A percentile compares a stretch with the other conserved stretches of the same genome.
These are phyloP conservation scores for Yarrowia yakushimensis DNA, from an alignment of 805 yeast genomes.

Conservation along the genomic window DNA sequence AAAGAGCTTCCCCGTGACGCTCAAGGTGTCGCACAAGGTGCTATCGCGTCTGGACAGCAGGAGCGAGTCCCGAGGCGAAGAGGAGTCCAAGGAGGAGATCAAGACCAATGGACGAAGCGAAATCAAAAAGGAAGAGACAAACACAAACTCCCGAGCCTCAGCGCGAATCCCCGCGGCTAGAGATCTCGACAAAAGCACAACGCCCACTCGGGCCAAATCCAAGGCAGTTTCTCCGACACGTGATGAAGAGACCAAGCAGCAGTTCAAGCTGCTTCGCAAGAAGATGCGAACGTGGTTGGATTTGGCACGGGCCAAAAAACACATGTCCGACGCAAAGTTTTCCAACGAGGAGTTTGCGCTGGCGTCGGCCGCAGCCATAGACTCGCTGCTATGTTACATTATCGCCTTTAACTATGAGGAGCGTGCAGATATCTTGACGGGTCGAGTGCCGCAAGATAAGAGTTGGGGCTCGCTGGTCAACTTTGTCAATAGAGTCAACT, in stretches of 20 bases:
- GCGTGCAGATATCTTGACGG: constrained; percentile 35
- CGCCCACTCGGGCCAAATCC: not conserved
- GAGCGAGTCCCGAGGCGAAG: not conserved
- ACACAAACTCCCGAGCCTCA: not conserved
- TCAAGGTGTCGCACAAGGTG: constrained; percentile 3
- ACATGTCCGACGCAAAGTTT: constrained; percentile 40
- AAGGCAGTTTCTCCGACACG: not conserved
- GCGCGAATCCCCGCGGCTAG: not conserved
- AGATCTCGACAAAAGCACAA: not conserved
- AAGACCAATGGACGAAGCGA: not conserved
- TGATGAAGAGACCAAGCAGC: not conserved
- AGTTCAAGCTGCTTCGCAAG: constrained; percentile 1
- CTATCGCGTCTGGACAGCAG: not conserved
- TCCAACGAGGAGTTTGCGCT: constrained; percentile 32
- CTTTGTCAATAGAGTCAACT: constrained; percentile 33
- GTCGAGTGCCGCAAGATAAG: constrained; percentile 34
- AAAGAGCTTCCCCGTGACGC: constrained; percentile 2
- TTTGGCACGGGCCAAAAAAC: constrained; percentile 41
- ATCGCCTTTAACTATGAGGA: constrained; percentile 43
- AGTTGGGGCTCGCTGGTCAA: constrained; percentile 41
- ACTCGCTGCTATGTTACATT: constrained; percentile 41
- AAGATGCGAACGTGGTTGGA: constrained; percentile 37
- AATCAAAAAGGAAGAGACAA: not conserved
- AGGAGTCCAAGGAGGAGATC: not conserved
- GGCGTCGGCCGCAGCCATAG: constrained; percentile 41